Evolutionary conservation across 768 basidiomycete species (phyloP).

Genomic region (Tylopilus rubrobrunneus): DNA sequence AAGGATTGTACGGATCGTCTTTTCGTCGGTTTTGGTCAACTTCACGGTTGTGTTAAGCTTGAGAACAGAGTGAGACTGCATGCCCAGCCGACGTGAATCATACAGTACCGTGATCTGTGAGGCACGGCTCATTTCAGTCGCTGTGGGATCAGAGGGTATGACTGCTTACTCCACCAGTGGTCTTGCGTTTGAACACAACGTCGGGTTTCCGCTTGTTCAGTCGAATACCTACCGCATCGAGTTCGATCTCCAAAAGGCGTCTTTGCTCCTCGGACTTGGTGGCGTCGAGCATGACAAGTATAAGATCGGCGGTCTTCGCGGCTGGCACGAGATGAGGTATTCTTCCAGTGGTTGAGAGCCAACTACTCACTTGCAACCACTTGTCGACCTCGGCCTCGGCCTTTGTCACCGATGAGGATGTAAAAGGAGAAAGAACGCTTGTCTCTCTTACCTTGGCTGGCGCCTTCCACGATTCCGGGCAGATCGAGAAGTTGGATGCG

Average conservation of each 20-base stretch:
- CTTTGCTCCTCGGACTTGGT: constrained; percentile 93
- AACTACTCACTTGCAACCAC: constrained; percentile 76
- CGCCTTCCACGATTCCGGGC: constrained; percentile 94
- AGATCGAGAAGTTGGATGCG: constrained; percentile 93
- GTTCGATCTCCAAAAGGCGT: constrained; percentile 81
- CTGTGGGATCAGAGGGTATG: not conserved
- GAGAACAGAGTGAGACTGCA: not conserved
- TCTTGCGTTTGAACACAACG: constrained; percentile 90
- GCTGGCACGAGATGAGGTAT: constrained; percentile 35
- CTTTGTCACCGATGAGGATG: constrained; percentile 26
- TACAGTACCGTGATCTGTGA: constrained; percentile 62
- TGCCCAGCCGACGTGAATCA: not conserved
- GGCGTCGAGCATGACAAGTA: constrained; percentile 89
- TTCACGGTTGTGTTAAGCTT: constrained; percentile 90
- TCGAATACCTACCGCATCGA: constrained; percentile 95
- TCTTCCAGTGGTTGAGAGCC: not conserved
- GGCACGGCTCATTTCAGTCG: not conserved
- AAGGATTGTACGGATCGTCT: constrained; percentile 88
- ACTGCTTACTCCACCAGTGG: constrained; percentile 79
- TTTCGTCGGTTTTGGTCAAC: constrained; percentile 91
- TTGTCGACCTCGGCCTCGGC: constrained; percentile 90
- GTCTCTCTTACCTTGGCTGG: constrained; percentile 57
- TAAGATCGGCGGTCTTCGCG: constrained; percentile 90
- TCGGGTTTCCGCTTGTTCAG: constrained; percentile 90
- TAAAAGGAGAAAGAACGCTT: not conserved